A percentile compares a stretch with the other conserved stretches of the same genome.
Evolutionary conservation across 2,329 filamentous ascomycete species (phyloP).

Genomic region (Phoma sp.): DNA sequence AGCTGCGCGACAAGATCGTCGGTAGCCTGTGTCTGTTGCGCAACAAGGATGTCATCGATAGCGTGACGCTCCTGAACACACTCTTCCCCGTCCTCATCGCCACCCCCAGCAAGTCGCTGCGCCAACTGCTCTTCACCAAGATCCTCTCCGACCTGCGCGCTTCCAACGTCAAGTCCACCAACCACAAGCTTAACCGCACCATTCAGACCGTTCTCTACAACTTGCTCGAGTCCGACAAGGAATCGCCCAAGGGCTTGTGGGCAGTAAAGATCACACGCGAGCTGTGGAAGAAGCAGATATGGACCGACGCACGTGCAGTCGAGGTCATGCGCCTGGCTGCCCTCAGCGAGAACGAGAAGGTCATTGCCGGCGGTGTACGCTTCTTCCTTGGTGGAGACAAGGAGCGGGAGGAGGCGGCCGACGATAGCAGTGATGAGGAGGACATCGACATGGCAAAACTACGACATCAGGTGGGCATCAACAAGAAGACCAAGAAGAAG

Average conservation of each 20-base stretch:
- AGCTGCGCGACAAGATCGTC: slow-evolving; percentile 92
- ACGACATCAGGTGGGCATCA: slow-evolving; percentile 85
- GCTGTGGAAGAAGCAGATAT: slow-evolving; percentile 94
- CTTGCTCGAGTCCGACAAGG: slow-evolving; percentile 82
- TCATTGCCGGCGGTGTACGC: slow-evolving; percentile 81
- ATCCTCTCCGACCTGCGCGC: slow-evolving; percentile 89
- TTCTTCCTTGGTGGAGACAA: slow-evolving; percentile 98
- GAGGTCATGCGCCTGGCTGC: slow-evolving; percentile 97
- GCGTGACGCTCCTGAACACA: slow-evolving; percentile 77
- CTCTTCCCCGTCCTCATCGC: slow-evolving; percentile 92
- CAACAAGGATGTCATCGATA: slow-evolving; percentile 92
- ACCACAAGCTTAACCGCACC: slow-evolving; percentile 90
- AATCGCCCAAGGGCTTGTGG: slow-evolving; percentile 89
- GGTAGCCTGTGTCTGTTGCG: slow-evolving; percentile 84
- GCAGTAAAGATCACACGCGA: slow-evolving; percentile 94
- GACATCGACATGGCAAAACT: slow-evolving; percentile 79
- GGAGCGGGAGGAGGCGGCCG: slow-evolving; percentile 84
- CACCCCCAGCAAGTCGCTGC: slow-evolving; percentile 89
- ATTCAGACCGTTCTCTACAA: slow-evolving; percentile 95
- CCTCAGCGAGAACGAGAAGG: slow-evolving; percentile 90
- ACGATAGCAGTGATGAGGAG: slow-evolving; percentile 83
- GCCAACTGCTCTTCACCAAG: slow-evolving; percentile 83
- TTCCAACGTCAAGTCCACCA: slow-evolving; percentile 83
- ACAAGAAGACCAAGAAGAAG: slow-evolving; percentile 95
- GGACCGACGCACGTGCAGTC: slow-evolving; percentile 93